A percentile compares a stretch with the other conserved stretches of the same genome.
phyloP scores from a whole-genome alignment of 2,329 filamentous ascomycete genomes.

The Ophiostoma populinum region DNA sequence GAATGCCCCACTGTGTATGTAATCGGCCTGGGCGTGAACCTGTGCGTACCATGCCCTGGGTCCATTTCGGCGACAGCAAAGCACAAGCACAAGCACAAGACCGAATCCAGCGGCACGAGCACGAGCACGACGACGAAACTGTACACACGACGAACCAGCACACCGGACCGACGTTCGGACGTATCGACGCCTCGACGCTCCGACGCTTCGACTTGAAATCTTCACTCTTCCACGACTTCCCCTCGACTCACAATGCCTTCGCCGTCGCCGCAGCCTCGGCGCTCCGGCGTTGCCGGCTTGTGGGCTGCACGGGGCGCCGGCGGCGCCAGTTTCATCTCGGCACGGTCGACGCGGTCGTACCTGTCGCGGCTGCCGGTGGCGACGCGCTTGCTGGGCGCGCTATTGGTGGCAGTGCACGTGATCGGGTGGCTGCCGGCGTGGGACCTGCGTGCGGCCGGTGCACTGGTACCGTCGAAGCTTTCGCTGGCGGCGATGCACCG shows the following conservation, averaged over 20 bases:
- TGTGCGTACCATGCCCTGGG: too few species aligned
- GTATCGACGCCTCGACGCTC: too few species aligned
- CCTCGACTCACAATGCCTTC: slow-evolving; percentile 5
- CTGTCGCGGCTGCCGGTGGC: slow-evolving; percentile 73
- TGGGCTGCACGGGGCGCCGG: slow-evolving; percentile 6
- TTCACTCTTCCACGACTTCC: too few species aligned
- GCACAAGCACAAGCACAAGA: too few species aligned
- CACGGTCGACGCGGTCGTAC: slow-evolving; percentile 57
- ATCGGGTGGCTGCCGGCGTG: slow-evolving; percentile 51
- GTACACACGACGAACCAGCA: too few species aligned
- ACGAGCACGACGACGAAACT: too few species aligned
- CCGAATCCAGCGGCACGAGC: too few species aligned
- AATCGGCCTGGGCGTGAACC: too few species aligned
- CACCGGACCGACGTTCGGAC: too few species aligned
- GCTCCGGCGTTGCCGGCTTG: slow-evolving; percentile 5
- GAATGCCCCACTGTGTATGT: too few species aligned
- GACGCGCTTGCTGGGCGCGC: slow-evolving; percentile 51
- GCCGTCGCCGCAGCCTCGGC: slow-evolving; percentile 8
- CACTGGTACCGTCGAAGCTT: slow-evolving; percentile 62
- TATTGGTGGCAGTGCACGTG: slow-evolving; percentile 54
- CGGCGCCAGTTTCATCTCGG: slow-evolving; percentile 41
- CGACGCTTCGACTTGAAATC: too few species aligned
- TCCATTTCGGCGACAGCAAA: too few species aligned
- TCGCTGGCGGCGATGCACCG: slow-evolving; percentile 61
- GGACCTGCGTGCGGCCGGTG: slow-evolving; percentile 60